phyloP scores from a whole-genome alignment of 2,329 filamentous ascomycete genomes.

The Epichloe gansuensis region DNA sequence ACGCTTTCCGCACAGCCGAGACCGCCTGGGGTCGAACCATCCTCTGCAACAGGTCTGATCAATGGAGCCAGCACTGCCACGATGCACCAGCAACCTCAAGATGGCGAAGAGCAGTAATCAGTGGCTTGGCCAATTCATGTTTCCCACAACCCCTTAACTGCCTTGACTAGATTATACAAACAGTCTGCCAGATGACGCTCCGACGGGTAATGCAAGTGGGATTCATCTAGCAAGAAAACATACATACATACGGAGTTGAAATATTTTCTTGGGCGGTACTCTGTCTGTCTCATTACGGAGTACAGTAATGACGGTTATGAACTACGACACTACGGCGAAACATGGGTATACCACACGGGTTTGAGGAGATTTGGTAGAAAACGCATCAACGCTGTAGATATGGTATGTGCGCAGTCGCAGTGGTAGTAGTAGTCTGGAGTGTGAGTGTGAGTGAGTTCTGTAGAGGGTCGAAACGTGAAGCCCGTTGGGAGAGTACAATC shows the following conservation, averaged over 20 bases:
- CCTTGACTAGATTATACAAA: neutral
- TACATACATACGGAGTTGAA: neutral
- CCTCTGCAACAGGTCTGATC: neutral
- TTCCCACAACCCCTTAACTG: neutral
- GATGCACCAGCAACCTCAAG: slow-evolving; percentile 17
- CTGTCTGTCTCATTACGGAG: neutral
- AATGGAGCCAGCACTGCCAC: slow-evolving; percentile 23
- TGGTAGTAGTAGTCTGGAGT: neutral
- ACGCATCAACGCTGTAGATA: neutral
- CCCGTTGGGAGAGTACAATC: neutral
- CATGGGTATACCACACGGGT: slow-evolving; percentile 8
- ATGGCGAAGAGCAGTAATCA: neutral
- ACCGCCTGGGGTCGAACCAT: slow-evolving; percentile 9
- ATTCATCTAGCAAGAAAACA: neutral
- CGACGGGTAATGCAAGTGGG: neutral
- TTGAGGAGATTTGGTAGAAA: neutral
- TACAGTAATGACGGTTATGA: slow-evolving; percentile 3
- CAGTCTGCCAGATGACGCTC: neutral
- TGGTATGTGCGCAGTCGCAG: neutral
- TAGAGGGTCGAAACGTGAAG: neutral
- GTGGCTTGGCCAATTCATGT: neutral
- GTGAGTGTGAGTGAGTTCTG: neutral
- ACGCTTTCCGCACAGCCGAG: slow-evolving; percentile 13
- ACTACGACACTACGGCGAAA: slow-evolving; percentile 1
- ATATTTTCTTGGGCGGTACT: neutral